phyloP scores from a whole-genome alignment of 768 basidiomycete species.

The Lactifluus volemus region DNA sequence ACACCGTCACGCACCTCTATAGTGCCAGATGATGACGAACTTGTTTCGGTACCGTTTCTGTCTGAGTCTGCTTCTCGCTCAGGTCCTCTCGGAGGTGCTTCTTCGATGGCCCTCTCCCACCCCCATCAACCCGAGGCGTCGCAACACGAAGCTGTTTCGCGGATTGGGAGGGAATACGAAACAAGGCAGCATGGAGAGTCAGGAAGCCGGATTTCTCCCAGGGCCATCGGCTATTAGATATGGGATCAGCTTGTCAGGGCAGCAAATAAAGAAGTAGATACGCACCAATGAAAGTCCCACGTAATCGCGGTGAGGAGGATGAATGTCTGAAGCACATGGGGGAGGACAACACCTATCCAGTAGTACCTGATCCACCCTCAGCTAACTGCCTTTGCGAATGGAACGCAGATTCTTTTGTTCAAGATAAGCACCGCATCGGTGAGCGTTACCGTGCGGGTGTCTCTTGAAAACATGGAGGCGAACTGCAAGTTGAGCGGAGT shows the following conservation, averaged over 20 bases:
- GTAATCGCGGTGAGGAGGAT: conserved; percentile 32
- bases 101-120: conserved; percentile 55
- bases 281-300: conserved; percentile 83
- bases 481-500: not conserved
- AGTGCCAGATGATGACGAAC: too few species aligned
- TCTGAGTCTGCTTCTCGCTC: too few species aligned
- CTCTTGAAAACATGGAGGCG: too few species aligned
- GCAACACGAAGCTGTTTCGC: conserved; percentile 38
- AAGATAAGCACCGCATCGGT: conserved; percentile 55
- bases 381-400: too few species aligned
- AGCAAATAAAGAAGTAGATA: not conserved
- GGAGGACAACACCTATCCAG: too few species aligned
- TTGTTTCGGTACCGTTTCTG: too few species aligned
- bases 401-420: conserved; percentile 67
- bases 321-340: too few species aligned
- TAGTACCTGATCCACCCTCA: too few species aligned
- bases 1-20: too few species aligned
- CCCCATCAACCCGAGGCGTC: conserved; percentile 47
- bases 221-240: conserved; percentile 31
- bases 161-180: conserved; percentile 33
- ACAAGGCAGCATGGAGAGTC: conserved; percentile 65
- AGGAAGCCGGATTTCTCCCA: conserved; percentile 56
- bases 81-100: conserved; percentile 15
- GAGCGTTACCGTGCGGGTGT: too few species aligned
- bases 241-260: not conserved